A percentile compares a stretch with the other conserved stretches of the same genome.
These are phyloP conservation scores for Colletotrichum tofieldiae DNA, from an alignment of 2,329 filamentous ascomycete species.

Conservation along the genomic window DNA sequence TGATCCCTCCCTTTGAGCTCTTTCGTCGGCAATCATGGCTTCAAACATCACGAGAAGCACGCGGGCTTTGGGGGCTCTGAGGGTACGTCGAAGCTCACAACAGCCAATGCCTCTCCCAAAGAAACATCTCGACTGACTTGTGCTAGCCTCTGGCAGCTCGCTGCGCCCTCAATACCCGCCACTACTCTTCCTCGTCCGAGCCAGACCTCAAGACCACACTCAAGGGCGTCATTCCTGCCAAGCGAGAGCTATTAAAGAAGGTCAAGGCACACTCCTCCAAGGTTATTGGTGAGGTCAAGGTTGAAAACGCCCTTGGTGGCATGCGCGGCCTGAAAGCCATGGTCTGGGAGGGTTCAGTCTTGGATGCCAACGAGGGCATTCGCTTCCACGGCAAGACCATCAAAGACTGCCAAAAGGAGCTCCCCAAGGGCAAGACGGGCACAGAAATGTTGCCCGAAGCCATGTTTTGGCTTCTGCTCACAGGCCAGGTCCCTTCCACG, in stretches of 20 bases:
- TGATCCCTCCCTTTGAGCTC: slow-evolving; percentile 14
- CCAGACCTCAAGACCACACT: slow-evolving; percentile 92
- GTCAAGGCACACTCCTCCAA: slow-evolving; percentile 90
- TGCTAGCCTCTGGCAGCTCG: slow-evolving; percentile 46
- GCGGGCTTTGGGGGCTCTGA: slow-evolving; percentile 74
- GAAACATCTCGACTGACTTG: slow-evolving; percentile 15
- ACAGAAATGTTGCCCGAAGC: slow-evolving; percentile 98
- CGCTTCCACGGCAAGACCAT: slow-evolving; percentile 98
- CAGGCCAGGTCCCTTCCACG: slow-evolving; percentile 89
- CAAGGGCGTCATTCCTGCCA: slow-evolving; percentile 87
- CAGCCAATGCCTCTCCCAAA: too few relatives aligned
- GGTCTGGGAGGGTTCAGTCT: slow-evolving; percentile 98
- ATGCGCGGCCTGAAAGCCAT: slow-evolving; percentile 99
- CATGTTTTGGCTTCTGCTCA: slow-evolving; percentile 99
- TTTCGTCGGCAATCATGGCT: slow-evolving; percentile 66
- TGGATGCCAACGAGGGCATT: slow-evolving; percentile 97
- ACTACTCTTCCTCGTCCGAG: slow-evolving; percentile 82
- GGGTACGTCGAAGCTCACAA: slow-evolving; percentile 62
- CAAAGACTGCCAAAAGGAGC: slow-evolving; percentile 94
- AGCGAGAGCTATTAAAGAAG: slow-evolving; percentile 93
- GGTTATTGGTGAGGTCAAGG: slow-evolving; percentile 91
- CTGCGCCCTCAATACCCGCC: slow-evolving; percentile 47
- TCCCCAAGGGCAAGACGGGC: slow-evolving; percentile 92
- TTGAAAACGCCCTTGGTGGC: slow-evolving; percentile 94
- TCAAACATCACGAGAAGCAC: slow-evolving; percentile 75